Evolutionary conservation across 345 rosid species (phyloP), one percentile per base, ranked within the genome.

Genomic region (Mangifera indica): DNA sequence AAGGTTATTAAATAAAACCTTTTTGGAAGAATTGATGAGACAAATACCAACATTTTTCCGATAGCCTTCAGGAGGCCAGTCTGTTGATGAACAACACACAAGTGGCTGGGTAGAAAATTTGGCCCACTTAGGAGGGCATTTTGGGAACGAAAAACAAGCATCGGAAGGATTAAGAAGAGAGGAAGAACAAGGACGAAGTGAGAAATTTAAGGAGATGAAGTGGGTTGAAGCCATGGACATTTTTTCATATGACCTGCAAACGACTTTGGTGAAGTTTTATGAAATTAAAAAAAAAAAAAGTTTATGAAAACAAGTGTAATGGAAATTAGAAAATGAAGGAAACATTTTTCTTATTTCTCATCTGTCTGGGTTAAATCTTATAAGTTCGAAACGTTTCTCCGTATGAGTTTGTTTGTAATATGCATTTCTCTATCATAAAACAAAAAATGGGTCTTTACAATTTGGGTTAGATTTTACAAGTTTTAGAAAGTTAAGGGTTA

Each of bases 11-110:
- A 6, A 26, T 17, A 21, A 24, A 61, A 88, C 96, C 98, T 95
- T 90, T 77, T 89, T 95, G 77, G 90, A 86, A 6, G 91, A 29
- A 74, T 89, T 91, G 79, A 95, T 82, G 67, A 95, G 88, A 76
- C 99, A 95, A 61, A 95, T 83, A 15, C 98, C 98, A 9, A 93
- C 98, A 59, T 93, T 91, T 84, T 84, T 89, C 76, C 98, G 80
- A 76, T 93, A 93, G 25, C 96, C 96, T 85, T 89, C 82, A 0
- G 99, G 97, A 51, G 98, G 88, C 79, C 90, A 76, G 20, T 95
- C 98, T 97, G 92, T 92, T 66, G 94, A 82, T 3, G 80, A 72
- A 24, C 3, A 78, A 32, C 7, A 76, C 26, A 63, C 15, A 25
- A 76, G 81, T 45, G 86, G 72, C 69, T 72, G 63, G 24, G 44